Percentiles rank a stretch among this genome's conserved stretches.
phyloP scores from a whole-genome alignment of 2,329 filamentous ascomycete species.

The Coleophoma crateriformis region DNA sequence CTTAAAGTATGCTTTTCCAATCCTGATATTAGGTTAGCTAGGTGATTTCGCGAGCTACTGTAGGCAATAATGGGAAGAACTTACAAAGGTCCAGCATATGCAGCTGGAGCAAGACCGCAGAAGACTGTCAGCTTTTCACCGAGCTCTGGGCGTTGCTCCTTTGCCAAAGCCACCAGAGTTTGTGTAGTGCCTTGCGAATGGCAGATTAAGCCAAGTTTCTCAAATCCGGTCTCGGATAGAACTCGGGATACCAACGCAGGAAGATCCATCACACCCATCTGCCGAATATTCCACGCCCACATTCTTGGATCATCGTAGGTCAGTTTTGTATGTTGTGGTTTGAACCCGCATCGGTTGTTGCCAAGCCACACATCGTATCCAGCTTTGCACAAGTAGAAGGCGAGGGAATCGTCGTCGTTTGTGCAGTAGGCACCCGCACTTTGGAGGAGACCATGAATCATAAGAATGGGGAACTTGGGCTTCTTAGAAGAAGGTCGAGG shows the following conservation, averaged over 20 bases:
- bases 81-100: conserved; percentile 73
- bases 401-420: conserved; percentile 84
- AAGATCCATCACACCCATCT: conserved; percentile 88
- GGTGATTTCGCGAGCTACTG: no score
- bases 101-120: conserved; percentile 84
- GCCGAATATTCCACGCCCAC: conserved; percentile 95
- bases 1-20: conserved; percentile 84
- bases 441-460: conserved; percentile 86
- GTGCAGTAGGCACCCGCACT: conserved; percentile 83
- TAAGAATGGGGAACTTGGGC: conserved; percentile 70
- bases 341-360: conserved; percentile 85
- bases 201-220: conserved; percentile 75
- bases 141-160: conserved; percentile 81
- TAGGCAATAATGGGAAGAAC: no score
- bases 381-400: conserved; percentile 86
- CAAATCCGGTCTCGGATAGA: conserved; percentile 74
- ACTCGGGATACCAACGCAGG: conserved; percentile 76
- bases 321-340: conserved; percentile 69
- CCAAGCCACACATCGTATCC: conserved; percentile 96
- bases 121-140: conserved; percentile 82
- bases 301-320: conserved; percentile 75
- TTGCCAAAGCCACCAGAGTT: conserved; percentile 80
- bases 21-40: conserved; percentile 23
- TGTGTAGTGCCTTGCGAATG: conserved; percentile 92
- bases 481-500: conserved; percentile 28